Conservation (phyloP, 2,329 filamentous ascomycete genomes). For the Diaporthe citrichinensis region DNA sequence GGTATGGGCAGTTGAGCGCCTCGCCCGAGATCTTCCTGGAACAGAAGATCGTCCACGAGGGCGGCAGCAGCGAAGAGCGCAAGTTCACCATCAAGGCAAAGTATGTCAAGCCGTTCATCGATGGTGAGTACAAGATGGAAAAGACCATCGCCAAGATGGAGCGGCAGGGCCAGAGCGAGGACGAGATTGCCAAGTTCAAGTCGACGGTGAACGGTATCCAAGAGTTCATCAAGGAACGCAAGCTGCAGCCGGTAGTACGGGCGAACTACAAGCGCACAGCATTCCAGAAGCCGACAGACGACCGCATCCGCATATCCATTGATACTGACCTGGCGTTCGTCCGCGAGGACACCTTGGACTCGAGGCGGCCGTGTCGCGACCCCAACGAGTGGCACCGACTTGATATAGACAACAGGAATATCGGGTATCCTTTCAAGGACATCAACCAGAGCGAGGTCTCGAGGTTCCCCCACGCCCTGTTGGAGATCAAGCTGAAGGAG, state of each 20-base stretch:
- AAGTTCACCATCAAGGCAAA: constrained; percentile 93
- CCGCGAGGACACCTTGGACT: constrained; percentile 81
- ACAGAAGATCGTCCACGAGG: constrained; percentile 87
- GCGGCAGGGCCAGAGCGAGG: constrained; percentile 76
- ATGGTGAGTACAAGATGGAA: constrained; percentile 91
- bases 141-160: constrained; percentile 91
- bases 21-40: constrained; percentile 88
- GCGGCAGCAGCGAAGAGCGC: constrained; percentile 83
- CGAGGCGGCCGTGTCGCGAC: constrained; percentile 88
- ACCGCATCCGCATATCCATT: constrained; percentile 90
- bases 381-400: constrained; percentile 90
- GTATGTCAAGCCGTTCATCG: constrained; percentile 89
- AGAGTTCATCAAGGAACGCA: constrained; percentile 80
- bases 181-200: constrained; percentile 78
- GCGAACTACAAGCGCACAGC: constrained; percentile 96
- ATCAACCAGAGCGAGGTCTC: constrained; percentile 93
- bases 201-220: constrained; percentile 83
- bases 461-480: constrained; percentile 88
- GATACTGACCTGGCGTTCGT: constrained; percentile 95
- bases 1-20: constrained; percentile 87
- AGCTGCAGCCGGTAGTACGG: constrained; percentile 86
- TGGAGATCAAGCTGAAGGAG: constrained; percentile 92
- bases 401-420: constrained; percentile 86
- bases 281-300: constrained; percentile 95
- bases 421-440: constrained; percentile 89